Percentiles rank a stretch among this genome's conserved stretches.
Evolutionary conservation across 768 basidiomycete genomes (phyloP).

Genomic region (Mycena maculata): DNA sequence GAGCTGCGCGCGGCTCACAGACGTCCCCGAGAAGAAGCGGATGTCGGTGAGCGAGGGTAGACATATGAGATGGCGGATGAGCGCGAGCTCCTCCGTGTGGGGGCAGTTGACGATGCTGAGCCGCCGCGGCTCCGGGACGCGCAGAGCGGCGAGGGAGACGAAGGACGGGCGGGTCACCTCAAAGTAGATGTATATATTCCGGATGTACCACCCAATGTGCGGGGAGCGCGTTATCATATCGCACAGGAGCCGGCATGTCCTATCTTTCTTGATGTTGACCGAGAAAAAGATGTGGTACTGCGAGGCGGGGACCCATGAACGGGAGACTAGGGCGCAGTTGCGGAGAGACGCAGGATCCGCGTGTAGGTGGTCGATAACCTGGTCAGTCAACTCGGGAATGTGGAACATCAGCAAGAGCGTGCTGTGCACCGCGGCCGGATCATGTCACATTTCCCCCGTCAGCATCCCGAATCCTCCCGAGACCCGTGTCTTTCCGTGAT

Average conservation of each 20-base stretch:
- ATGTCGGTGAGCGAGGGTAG: conserved; percentile 12
- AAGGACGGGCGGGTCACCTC: conserved; percentile 4
- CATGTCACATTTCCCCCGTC: no score
- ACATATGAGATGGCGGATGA: not conserved
- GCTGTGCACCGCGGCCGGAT: no score
- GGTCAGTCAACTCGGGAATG: conserved; percentile 24
- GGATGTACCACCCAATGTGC: conserved; percentile 16
- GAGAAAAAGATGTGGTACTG: conserved; percentile 23
- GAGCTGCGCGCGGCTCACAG: conserved; percentile 11
- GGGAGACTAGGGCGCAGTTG: conserved; percentile 16
- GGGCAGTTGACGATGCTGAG: conserved; percentile 24
- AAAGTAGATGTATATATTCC: conserved; percentile 19
- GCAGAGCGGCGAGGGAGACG: not conserved
- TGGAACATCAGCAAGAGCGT: conserved; percentile 18
- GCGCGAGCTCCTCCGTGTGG: conserved; percentile 5
- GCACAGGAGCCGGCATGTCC: conserved; percentile 11
- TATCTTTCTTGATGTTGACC: conserved; percentile 12
- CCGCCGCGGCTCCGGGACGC: conserved; percentile 5
- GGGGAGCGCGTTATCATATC: not conserved
- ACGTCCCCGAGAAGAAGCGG: conserved; percentile 17
- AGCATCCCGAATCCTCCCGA: no score
- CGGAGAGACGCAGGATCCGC: not conserved
- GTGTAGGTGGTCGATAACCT: conserved; percentile 23
- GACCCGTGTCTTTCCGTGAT: no score
- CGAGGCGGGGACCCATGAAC: conserved; percentile 12